Evolutionary conservation across 1,139 yeast genomes (phyloP), one percentile per base, ranked within the genome.

Genomic region (Debaryomycetaceae sp.): DNA sequence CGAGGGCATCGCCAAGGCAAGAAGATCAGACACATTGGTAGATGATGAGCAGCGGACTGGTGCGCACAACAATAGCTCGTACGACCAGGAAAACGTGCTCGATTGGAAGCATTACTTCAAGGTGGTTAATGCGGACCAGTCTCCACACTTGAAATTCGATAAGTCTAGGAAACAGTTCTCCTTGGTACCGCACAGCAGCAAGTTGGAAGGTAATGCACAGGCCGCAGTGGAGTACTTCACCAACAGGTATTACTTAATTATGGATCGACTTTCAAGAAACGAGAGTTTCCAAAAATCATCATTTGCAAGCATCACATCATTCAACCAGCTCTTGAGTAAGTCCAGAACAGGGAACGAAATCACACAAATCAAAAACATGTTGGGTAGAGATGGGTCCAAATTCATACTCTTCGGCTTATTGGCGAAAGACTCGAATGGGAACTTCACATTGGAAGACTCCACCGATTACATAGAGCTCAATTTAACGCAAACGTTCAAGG

Each of bases 361-460:
- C 40, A 86, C 96, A 0, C 73, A 81, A 37, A 82, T 93, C 46
- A 90, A 90, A 56, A 91, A 90, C 58, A 70, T 93, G 49, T 66
- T 91, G 31, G 99, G 99, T 24, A 71, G 96, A 46, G 87, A 86
- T 54, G 93, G 93, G 5, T 73, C 79, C 44, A 76, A 81, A 47
- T 95, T 93, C 58, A 69, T 87, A 27, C 60, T 95, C 2, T 81
- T 91, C 57, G 99, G 99, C 0, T 69, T 90, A 48, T 64, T 93
- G 11, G 72, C 84, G 3, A 73, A 75, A 47, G 83, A 84, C 45
- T 67, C 79, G 6, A 80, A 77, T 47, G 97, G 95, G 0, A 73
- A 78, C 20, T 85, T 80, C 77, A 79, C 81, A 43, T 62, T 95
- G 29, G 96, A 90, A 59, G 99, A 95, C 61, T 76, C 84, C 3